Base-by-base conservation (phyloP, 306 rosid species). In the Quercus rubra region DNA sequence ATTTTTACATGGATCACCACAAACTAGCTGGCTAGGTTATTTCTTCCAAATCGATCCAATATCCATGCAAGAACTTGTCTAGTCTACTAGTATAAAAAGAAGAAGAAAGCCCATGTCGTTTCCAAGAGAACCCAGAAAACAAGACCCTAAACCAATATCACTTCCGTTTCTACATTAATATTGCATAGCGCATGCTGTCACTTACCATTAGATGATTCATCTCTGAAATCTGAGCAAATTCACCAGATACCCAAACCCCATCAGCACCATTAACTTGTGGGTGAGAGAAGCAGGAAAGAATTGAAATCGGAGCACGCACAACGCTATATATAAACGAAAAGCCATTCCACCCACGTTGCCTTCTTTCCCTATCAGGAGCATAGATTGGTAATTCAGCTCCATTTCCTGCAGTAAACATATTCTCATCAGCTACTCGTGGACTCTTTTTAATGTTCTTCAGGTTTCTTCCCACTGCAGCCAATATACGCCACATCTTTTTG, bases 111-210 rank as follows among this genome's bases (percentile, higher is more conserved):
- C 74, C 28, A 79, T 12, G 67, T 56, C 73, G 68, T 49, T 70
- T 63, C 67, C 2, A n/a, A 49, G 21, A 55, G 6, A 19, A 21
- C 21, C 80, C 70, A 15, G 43, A 76, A 72, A 76, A 3, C 72
- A 35, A 77, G 52, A 20, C 38, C 71, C 28, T 1, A 55, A 55
- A 17, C 77, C n/a, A 63, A 28, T 14, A 51, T 17, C 15, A 56
- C 63, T 79, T 25, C 51, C 13, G 11, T 35, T 68, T 72, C 83
- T 85, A 95, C 97, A 95, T 92, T 86, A 95, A 90, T 81, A 95
- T 92, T 74, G 99, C 99, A 85, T 92, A 95, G 77, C 99, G 93
- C 98, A 92, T 92, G 89, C 99, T 88, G 5, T 95, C 99, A 81
- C 83, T 92, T 11, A 92, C 99, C 98, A 95, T 92, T 14, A 95